These are phyloP conservation scores for Macrotyloma uniflorum DNA, from an alignment of 306 rosid species.

Conservation along the genomic window DNA sequence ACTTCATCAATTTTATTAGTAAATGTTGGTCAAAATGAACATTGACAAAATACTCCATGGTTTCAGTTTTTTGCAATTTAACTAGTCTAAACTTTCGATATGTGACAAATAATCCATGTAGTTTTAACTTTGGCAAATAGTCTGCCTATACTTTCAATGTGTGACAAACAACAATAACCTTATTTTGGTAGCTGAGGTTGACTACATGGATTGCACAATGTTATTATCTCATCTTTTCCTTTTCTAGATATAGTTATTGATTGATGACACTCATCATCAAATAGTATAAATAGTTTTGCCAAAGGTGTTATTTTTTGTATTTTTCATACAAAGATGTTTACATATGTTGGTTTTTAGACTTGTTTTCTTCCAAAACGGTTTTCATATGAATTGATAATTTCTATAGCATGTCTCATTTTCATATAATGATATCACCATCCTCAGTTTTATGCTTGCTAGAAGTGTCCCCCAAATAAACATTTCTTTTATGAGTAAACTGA, in stretches of 20 bases:
- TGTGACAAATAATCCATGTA: not conserved
- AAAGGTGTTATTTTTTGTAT: not conserved
- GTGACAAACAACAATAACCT: not conserved
- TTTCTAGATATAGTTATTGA: not conserved
- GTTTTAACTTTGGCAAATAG: not conserved
- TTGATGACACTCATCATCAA: not conserved
- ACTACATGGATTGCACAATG: not conserved
- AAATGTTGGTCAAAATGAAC: slow-evolving; percentile 27
- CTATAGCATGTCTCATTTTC: not conserved
- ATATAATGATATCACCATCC: not conserved
- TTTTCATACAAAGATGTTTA: not conserved
- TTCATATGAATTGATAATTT: not conserved
- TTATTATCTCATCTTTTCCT: not conserved
- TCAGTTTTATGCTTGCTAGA: not conserved
- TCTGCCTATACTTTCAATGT: not conserved
- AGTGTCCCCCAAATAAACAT: not conserved
- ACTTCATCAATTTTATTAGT: slow-evolving; percentile 12
- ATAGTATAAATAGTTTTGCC: slow-evolving; percentile 4
- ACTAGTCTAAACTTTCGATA: not conserved
- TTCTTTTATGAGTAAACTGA: slow-evolving; percentile 1
- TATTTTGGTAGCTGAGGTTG: not conserved
- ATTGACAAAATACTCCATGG: not conserved
- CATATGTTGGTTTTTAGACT: not conserved
- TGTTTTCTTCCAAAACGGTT: slow-evolving; percentile 1
- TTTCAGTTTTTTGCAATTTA: slow-evolving; percentile 8